phyloP scores from a whole-genome alignment of 345 rosid species.

The Sonneratia caseolaris region DNA sequence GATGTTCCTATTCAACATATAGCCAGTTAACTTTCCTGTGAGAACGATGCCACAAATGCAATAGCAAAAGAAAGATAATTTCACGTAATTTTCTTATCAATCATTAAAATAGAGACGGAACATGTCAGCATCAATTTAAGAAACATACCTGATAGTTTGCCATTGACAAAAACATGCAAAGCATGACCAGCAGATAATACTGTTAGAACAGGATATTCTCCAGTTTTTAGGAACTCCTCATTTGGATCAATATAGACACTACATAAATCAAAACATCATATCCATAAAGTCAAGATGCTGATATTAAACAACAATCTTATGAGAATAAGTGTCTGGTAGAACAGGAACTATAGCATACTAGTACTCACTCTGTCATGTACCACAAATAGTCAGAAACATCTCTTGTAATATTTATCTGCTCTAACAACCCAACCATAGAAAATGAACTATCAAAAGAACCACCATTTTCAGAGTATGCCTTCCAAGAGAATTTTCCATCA shows the following conservation, averaged over 20 bases:
- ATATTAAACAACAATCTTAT: conserved; percentile 2
- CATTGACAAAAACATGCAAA: conserved; percentile 35
- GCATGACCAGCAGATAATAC: conserved; percentile 41
- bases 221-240: conserved; percentile 15
- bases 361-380: conserved; percentile 95
- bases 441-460: conserved; percentile 54
- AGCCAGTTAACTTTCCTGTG: neutral
- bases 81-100: neutral
- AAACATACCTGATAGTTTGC: conserved; percentile 39
- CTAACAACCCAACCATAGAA: conserved; percentile 76
- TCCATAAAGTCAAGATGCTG: neutral
- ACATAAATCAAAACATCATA: neutral
- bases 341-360: conserved; percentile 3
- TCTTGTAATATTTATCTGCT: conserved; percentile 91
- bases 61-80: neutral
- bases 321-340: neutral
- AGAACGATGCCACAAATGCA: neutral
- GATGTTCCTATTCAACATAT: conserved; percentile 10
- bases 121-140: neutral
- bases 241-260: conserved; percentile 13
- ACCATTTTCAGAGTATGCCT: conserved; percentile 69
- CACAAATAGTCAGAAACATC: conserved; percentile 87
- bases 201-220: conserved; percentile 19
- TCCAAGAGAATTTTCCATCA: conserved; percentile 87
- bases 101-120: neutral